Conservation (phyloP, 1,284 basidiomycete species). For the Bondarzewia mesenterica region DNA sequence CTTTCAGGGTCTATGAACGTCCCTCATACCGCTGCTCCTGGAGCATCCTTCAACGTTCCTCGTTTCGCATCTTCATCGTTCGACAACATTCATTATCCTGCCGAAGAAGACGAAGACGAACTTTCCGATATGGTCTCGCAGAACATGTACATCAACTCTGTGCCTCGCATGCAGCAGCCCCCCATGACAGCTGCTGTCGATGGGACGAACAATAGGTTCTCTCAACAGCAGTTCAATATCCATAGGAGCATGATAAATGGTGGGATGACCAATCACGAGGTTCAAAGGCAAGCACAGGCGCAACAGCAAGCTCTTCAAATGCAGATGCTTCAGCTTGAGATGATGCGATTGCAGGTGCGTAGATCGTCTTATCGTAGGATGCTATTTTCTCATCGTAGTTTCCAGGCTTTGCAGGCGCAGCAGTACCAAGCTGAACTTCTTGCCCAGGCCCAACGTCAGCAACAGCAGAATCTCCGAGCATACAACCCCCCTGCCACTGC, state of each 20-base stretch:
- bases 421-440: conserved; percentile 52
- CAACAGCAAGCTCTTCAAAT: conserved; percentile 60
- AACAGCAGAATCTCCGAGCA: conserved; percentile 35
- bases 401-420: conserved; percentile 46
- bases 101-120: conserved; percentile 53
- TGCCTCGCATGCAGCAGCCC: conserved; percentile 29
- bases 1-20: conserved; percentile 33
- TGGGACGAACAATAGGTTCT: conserved; percentile 52
- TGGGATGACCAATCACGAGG: conserved; percentile 37
- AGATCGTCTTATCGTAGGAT: conserved; percentile 8
- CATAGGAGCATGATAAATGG: conserved; percentile 23
- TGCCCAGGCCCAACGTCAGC: conserved; percentile 32
- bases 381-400: conserved; percentile 9
- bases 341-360: conserved; percentile 68
- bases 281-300: conserved; percentile 35
- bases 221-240: conserved; percentile 44
- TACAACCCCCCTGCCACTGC: conserved; percentile 56
- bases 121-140: conserved; percentile 47
- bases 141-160: conserved; percentile 27
- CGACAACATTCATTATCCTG: conserved; percentile 31
- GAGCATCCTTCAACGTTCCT: conserved; percentile 52
- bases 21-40: conserved; percentile 63
- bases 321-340: conserved; percentile 77
- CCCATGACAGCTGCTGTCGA: conserved; percentile 69
- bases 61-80: conserved; percentile 35